phyloP scores from a whole-genome alignment of 495 filamentous ascomycete genomes.

The Neurospora africana region DNA sequence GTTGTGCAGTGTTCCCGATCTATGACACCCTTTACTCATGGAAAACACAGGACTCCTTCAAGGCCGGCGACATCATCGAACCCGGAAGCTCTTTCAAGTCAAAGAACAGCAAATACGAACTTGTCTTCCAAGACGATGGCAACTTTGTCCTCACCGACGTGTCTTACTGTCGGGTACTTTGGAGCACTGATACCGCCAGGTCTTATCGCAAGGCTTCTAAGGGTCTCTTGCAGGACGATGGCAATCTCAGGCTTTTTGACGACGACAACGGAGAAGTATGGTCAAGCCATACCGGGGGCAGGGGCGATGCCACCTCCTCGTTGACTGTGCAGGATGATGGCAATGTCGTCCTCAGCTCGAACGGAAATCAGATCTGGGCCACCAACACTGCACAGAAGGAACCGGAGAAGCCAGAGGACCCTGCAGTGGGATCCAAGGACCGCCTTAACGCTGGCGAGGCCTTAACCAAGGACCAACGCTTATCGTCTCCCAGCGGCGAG shows the following conservation, averaged over 20 bases:
- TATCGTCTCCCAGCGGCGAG: neutral
- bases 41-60: neutral
- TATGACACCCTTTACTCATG: neutral
- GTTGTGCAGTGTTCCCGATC: neutral
- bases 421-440: neutral
- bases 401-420: neutral
- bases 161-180: neutral
- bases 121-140: neutral
- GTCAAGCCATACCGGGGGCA: neutral
- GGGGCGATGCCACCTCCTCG: neutral
- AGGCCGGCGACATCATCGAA: neutral
- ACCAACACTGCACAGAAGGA: neutral
- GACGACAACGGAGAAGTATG: neutral
- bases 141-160: neutral
- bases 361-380: neutral
- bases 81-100: neutral
- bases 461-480: neutral
- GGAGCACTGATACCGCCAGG: neutral
- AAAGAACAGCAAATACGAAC: neutral
- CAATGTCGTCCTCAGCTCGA: neutral
- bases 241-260: neutral
- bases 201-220: neutral
- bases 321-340: neutral
- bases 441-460: neutral
- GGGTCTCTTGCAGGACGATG: neutral